Base-by-base conservation (phyloP, 805 yeast genomes). In the Candida chauliodis region DNA sequence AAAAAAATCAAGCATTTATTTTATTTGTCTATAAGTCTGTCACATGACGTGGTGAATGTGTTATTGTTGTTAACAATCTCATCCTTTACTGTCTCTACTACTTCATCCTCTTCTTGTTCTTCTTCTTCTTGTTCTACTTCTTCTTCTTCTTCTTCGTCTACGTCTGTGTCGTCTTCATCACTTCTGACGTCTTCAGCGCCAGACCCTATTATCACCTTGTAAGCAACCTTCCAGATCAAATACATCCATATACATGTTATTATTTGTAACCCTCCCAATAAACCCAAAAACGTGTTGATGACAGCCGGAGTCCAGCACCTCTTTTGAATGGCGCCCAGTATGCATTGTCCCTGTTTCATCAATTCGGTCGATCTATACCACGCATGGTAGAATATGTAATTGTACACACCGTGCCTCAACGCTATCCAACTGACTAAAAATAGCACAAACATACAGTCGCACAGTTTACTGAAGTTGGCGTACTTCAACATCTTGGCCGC, bases 111-210 rank as follows among this genome's bases (percentile, higher is more conserved):
- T 6, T 25, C 28, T 25, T 25, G 15, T 5, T 5, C 30, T 5
- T 33, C 44, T 15, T 37, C 37, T 5, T 9, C 30, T 22, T 50
- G 51, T n/a, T 36, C n/a, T n/a, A n/a, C 45, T 2, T 42, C 43
- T 2, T 32, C 55, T 23, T 56, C 56, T 53, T 44, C 34, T 30
- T 34, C 42, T 6, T 41, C 40, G 34, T 63, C 69, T 4, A 43
- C 52, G 24, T 60, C 68, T 8, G 67, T 69, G 36, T 80, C 87
- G 39, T 85, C 95, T 40, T 73, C 81, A 50, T 86, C 95, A 55
- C 91, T 81, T 61, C 96, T 77, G 22, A 83, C 81, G 57, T 89
- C 96, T 49, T 86, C 95, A 1, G 96, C 96, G 24, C 79, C 78
- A 16, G 61, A 69, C 4, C 96, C 96, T 7, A 73, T 66, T 18